Evolutionary conservation across 139 green algal species (phyloP), one percentile per base, ranked within the genome.

Genomic region (Coelastrella sp.): DNA sequence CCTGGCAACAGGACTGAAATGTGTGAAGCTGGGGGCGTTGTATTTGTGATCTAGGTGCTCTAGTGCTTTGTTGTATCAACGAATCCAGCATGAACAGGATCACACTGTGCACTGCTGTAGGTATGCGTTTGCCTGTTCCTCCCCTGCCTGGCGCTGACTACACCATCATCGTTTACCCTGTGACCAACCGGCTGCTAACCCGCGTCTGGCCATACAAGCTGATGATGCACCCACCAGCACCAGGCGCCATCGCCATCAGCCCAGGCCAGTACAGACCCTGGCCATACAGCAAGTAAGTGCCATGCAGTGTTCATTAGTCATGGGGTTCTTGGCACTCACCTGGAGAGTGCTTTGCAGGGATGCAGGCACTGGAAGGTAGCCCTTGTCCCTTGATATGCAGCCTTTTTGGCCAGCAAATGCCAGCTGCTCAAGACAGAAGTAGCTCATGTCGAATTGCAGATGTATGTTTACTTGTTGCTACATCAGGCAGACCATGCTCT

Each of bases 251-350:
- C 6, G 85, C 73, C 59, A 90, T 90, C 85, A 84, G 73, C 85
- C 85, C 85, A 35, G 85, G 85, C 6, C 56, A 74, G 72, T 90
- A 84, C 74, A 76, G 73, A 22, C 85, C 85, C 49, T 90, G 85
- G 85, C 85, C 85, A 7, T 60, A 61, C 85, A 84, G 58, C 83
- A 79, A 49, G 83, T 88, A 72, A 66, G 83, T 11, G 19, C 35
- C 35, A 49, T 49, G 35, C 35, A 49, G 35, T 49, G 35, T 49
- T 49, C 35, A 35, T 19, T 11, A 8, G 8, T 35, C 19, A 22
- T 35, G 1, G 19, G n/a, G 19, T n/a, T n/a, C 12, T 8, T 35
- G 70, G 8, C 70, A 78, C 70, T 11, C 19, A 25, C 17, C 15
- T 49, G 35, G 35, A 49, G 35, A 49, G 35, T 49, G 35, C 35